A percentile compares a stretch with the other conserved stretches of the same genome.
Evolutionary conservation across 306 rosid genomes (phyloP).

Genomic region (Quercus cerris): DNA sequence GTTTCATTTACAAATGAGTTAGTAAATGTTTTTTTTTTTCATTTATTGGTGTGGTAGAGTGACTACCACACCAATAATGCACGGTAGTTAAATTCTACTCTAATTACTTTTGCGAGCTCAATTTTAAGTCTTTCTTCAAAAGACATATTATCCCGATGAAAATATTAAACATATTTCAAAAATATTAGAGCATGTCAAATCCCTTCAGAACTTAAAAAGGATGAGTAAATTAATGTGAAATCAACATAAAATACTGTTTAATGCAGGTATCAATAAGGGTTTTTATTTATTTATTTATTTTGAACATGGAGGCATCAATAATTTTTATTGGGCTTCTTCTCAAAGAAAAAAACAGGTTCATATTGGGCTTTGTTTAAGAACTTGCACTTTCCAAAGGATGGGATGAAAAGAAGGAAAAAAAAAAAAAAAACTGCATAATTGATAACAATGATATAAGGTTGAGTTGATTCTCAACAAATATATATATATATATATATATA

Average conservation of each 20-base stretch:
- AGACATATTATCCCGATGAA: slow-evolving; percentile 91
- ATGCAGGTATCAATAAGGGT: not conserved
- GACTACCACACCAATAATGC: no score
- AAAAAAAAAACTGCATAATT: not conserved
- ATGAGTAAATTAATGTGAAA: not conserved
- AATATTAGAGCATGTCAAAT: slow-evolving; percentile 10
- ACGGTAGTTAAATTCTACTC: no score
- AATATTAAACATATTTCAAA: slow-evolving; percentile 31
- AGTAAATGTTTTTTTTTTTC: no score
- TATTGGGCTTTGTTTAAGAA: not conserved
- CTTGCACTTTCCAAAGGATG: not conserved
- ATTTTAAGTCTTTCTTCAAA: slow-evolving; percentile 74
- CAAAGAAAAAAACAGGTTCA: not conserved
- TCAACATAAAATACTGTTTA: not conserved
- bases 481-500: no score
- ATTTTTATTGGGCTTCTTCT: no score
- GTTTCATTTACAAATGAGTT: no score
- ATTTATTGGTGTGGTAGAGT: no score
- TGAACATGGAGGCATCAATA: no score
- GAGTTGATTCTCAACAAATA: not conserved
- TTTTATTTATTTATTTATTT: no score
- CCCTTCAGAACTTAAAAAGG: not conserved
- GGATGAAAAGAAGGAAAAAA: not conserved
- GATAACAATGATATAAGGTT: not conserved
- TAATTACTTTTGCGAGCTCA: slow-evolving; percentile 56